phyloP scores from a whole-genome alignment of 2,329 filamentous ascomycete species.

The Diaporthe citrichinensis region DNA sequence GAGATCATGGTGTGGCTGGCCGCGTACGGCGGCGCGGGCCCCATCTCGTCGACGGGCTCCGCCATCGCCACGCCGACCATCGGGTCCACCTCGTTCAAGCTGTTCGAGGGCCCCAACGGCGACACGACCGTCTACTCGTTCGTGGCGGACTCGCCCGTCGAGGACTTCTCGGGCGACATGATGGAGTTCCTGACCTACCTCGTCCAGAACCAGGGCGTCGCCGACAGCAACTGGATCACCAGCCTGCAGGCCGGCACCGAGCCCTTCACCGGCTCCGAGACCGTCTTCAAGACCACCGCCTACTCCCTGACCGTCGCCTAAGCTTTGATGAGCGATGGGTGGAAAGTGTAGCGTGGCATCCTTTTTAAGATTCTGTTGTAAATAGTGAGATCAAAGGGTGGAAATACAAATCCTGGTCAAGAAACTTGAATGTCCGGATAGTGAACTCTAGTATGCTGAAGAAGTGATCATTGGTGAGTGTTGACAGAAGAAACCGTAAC shows the following conservation, averaged over 20 bases:
- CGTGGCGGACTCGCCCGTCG: slow-evolving; percentile 57
- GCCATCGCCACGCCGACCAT: slow-evolving; percentile 68
- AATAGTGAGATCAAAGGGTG: slow-evolving; percentile 19
- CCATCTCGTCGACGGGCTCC: slow-evolving; percentile 67
- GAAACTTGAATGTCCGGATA: no score
- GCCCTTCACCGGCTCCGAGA: slow-evolving; percentile 64
- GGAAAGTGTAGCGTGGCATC: neutral
- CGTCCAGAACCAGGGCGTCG: slow-evolving; percentile 60
- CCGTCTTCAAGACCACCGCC: slow-evolving; percentile 43
- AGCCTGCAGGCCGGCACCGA: slow-evolving; percentile 69
- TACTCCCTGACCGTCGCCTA: slow-evolving; percentile 42
- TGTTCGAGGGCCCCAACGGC: slow-evolving; percentile 74
- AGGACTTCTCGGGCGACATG: slow-evolving; percentile 69
- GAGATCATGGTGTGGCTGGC: slow-evolving; percentile 78
- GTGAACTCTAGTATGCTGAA: neutral
- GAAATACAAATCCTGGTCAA: slow-evolving; percentile 1
- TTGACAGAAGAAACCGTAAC: neutral
- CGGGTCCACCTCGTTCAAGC: slow-evolving; percentile 67
- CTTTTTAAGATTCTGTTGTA: slow-evolving; percentile 12
- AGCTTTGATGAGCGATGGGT: neutral
- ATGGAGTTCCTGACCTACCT: slow-evolving; percentile 71
- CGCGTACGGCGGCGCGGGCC: slow-evolving; percentile 69
- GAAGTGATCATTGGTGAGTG: neutral
- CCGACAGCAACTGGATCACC: slow-evolving; percentile 65
- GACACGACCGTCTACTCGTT: slow-evolving; percentile 73